These are phyloP conservation scores for Zizania latifolia DNA, from an alignment of 176 grass and related monocot species.

Conservation along the genomic window DNA sequence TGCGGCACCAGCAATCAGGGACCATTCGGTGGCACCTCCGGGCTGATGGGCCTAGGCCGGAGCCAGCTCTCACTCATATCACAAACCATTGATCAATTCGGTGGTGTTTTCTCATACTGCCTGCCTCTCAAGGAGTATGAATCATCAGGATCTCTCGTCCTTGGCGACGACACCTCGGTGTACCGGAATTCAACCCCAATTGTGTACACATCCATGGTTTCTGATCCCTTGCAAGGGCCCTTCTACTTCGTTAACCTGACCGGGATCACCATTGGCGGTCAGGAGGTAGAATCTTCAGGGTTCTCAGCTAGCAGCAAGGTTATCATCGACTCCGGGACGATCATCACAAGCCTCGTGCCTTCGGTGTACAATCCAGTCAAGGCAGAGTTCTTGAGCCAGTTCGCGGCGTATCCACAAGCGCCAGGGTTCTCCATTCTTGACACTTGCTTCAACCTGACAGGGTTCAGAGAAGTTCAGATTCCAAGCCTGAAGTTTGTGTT, in stretches of 20 bases:
- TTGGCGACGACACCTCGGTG: constrained; percentile 55
- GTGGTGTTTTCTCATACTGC: constrained; percentile 86
- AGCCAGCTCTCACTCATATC: constrained; percentile 62
- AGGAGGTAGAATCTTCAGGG: constrained; percentile 34
- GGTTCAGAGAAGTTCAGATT: constrained; percentile 56
- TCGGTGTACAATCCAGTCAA: constrained; percentile 61
- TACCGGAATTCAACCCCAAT: constrained; percentile 65
- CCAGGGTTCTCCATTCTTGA: constrained; percentile 70
- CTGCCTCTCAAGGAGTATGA: constrained; percentile 46
- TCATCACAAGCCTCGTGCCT: constrained; percentile 67
- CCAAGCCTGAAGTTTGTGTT: constrained; percentile 63
- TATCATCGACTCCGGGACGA: constrained; percentile 88
- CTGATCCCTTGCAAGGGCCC: constrained; percentile 45
- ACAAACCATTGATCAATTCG: constrained; percentile 54
- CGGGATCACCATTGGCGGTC: constrained; percentile 48
- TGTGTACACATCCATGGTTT: constrained; percentile 58
- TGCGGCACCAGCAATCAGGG: constrained; percentile 82
- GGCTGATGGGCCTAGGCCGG: constrained; percentile 76
- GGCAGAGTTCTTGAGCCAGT: constrained; percentile 56
- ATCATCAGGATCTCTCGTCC: constrained; percentile 60
- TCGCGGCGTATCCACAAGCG: constrained; percentile 46
- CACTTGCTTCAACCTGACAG: constrained; percentile 83
- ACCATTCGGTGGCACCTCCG: constrained; percentile 63
- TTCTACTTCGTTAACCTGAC: constrained; percentile 89
- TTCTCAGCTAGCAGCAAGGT: constrained; percentile 38